phyloP scores from a whole-genome alignment of 352 stramenopile genomes.

The Globisporangium irregulare region DNA sequence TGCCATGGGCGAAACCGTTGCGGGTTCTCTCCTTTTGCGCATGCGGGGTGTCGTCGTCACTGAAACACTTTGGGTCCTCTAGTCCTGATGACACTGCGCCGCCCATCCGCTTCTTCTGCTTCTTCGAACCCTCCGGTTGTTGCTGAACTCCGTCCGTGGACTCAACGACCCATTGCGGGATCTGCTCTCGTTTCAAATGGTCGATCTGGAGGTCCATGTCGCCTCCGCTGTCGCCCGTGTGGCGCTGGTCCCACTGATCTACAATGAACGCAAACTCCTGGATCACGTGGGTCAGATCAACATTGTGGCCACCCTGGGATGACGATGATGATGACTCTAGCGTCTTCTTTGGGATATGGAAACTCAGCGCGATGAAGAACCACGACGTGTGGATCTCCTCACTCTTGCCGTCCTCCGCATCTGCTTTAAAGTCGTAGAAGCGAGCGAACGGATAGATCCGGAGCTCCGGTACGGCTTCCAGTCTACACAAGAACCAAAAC shows the following conservation, averaged over 20 bases:
- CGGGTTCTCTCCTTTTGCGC: constrained; percentile 11
- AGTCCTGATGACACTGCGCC: not conserved
- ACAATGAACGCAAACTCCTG: constrained; percentile 74
- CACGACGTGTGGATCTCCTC: constrained; percentile 44
- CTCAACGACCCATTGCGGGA: constrained; percentile 67
- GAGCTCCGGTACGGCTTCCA: constrained; percentile 60
- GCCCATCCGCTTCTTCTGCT: constrained; percentile 14
- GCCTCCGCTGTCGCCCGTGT: constrained; percentile 22
- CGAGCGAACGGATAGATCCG: constrained; percentile 73
- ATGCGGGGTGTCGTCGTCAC: constrained; percentile 32
- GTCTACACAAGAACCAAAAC: constrained; percentile 19
- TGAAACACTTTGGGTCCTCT: constrained; percentile 23
- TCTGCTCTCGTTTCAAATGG: constrained; percentile 47
- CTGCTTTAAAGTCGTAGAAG: constrained; percentile 70
- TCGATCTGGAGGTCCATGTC: constrained; percentile 81
- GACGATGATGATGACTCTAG: constrained; percentile 1
- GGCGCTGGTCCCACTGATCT: constrained; percentile 72
- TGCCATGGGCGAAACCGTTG: constrained; percentile 6
- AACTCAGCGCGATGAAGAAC: constrained; percentile 75
- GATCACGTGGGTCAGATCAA: constrained; percentile 72
- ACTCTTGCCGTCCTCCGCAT: constrained; percentile 1
- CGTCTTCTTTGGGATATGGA: constrained; percentile 39
- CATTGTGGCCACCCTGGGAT: constrained; percentile 26
- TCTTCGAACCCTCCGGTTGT: constrained; percentile 7
- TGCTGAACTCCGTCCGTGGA: constrained; percentile 21